Base-by-base conservation (phyloP, 179 eudicot genomes). In the Silene noctiflora region DNA sequence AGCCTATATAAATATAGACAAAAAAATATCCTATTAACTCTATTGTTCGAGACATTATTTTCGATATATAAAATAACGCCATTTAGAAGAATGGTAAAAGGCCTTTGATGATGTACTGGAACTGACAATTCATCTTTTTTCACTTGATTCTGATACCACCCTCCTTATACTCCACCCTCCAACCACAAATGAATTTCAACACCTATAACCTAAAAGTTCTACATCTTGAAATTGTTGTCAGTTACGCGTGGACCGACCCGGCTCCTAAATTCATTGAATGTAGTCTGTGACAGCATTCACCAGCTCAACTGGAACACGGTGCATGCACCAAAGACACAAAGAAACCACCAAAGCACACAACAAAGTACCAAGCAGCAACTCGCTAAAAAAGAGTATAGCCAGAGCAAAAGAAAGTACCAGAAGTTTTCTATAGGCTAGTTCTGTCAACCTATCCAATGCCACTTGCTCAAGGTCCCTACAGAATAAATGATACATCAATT, bases 391-490 rank as follows among this genome's bases (percentile, higher is more conserved):
- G 71, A 71, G 22, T 24, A 31, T 0, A 66, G 53, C 3, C 22
- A 65, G 74, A 51, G 69, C 63, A 68, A 56, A 20, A 60, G 20
- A 10, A 72, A 80, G 81, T 81, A 94, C 98, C 97, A 85, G 82
- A 76, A 89, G 88, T 84, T 92, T 94, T 79, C 75, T 83, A 88
- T 83, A 84, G 58, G 94, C 94, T 83, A 86, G 77, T 85, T 89
- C 97, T 67, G 87, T 87, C 75, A 92, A 88, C 77, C 82, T 88
- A 78, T 85, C 82, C 91, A 92, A 82, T 6, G 97, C 97, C 81
- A 86, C 78, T 84, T 78, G 84, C 82, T 94, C 98, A 75, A 86
- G 89, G 78, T 85, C 87, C 85, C 98, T 94, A 88, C 82, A 80
- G 35, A 82, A 24, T 25, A 68, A 76, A n/a, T 58, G 19, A 12